Percentiles rank a stretch among this genome's conserved stretches.
phyloP scores from a whole-genome alignment of 768 basidiomycete genomes.

The Pleurotus eryngii region DNA sequence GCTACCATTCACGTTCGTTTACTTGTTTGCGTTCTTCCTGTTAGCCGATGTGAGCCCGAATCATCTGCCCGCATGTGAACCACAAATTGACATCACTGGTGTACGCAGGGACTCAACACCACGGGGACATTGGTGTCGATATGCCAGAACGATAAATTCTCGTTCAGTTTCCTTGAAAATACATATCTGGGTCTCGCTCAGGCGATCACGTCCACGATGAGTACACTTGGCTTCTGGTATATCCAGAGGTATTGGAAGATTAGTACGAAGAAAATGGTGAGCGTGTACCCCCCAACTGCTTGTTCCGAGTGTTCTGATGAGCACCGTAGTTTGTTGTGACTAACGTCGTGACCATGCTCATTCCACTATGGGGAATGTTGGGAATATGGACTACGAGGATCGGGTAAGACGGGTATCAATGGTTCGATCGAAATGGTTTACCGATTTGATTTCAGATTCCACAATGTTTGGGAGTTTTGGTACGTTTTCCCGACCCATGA shows the following conservation, averaged over 20 bases:
- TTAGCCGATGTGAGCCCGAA: constrained; percentile 59
- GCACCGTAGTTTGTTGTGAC: constrained; percentile 63
- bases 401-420: constrained; percentile 43
- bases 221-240: constrained; percentile 80
- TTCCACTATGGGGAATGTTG: constrained; percentile 85
- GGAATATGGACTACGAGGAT: constrained; percentile 77
- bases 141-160: constrained; percentile 78
- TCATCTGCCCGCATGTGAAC: background rate
- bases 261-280: constrained; percentile 76
- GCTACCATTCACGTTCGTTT: constrained; percentile 80
- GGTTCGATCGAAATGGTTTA: background rate
- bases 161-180: constrained; percentile 77
- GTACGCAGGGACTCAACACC: constrained; percentile 70
- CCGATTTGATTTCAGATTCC: constrained; percentile 43
- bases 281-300: background rate
- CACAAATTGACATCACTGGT: background rate
- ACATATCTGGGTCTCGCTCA: constrained; percentile 78
- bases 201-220: constrained; percentile 69
- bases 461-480: constrained; percentile 89
- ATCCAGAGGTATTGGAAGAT: constrained; percentile 79
- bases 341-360: constrained; percentile 71
- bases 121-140: constrained; percentile 73
- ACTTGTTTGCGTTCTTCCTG: constrained; percentile 74
- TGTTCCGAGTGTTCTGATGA: no score
- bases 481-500: constrained; percentile 20